Conservation (phyloP, 192 early-diverging fungal genomes). For the Backusella psychrophila region DNA sequence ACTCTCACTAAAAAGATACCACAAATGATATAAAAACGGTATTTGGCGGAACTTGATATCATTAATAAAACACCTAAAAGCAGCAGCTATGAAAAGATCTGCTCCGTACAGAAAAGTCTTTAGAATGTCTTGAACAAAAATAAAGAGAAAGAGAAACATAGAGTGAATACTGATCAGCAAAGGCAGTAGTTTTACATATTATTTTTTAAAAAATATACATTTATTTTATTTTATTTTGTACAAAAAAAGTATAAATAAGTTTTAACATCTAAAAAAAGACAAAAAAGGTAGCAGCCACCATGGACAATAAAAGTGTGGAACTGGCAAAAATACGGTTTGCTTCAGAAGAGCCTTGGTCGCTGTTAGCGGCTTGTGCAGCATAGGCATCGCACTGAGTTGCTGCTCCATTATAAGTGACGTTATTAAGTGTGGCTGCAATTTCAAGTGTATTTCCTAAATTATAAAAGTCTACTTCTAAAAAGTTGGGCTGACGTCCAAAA, state of each 20-base stretch:
- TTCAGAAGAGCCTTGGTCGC: not conserved
- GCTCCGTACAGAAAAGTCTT: too few relatives aligned
- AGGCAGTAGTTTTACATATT: too few relatives aligned
- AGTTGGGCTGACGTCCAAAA: constrained; percentile 59
- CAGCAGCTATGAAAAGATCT: too few relatives aligned
- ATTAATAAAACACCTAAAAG: too few relatives aligned
- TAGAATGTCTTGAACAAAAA: too few relatives aligned
- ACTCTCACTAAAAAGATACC: too few relatives aligned
- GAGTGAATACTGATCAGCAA: too few relatives aligned
- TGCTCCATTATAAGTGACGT: constrained; percentile 17
- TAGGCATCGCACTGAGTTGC: constrained; percentile 11
- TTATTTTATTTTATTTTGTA: not conserved
- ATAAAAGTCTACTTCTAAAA: constrained; percentile 75
- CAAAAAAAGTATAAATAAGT: not conserved
- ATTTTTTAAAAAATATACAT: not conserved
- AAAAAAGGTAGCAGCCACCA: constrained; percentile 4
- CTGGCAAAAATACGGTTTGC: not conserved
- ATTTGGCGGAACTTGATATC: too few relatives aligned
- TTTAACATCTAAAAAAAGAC: constrained; percentile 7
- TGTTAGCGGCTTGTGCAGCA: not conserved
- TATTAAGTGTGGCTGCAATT: constrained; percentile 27
- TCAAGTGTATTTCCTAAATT: constrained; percentile 47
- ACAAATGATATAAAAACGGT: too few relatives aligned
- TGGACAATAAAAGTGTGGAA: not conserved
- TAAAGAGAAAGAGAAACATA: too few relatives aligned